Percentiles rank a stretch among this genome's conserved stretches.
These are phyloP conservation scores for Ogataea philodendri DNA, from an alignment of 805 yeast species.

Conservation along the genomic window DNA sequence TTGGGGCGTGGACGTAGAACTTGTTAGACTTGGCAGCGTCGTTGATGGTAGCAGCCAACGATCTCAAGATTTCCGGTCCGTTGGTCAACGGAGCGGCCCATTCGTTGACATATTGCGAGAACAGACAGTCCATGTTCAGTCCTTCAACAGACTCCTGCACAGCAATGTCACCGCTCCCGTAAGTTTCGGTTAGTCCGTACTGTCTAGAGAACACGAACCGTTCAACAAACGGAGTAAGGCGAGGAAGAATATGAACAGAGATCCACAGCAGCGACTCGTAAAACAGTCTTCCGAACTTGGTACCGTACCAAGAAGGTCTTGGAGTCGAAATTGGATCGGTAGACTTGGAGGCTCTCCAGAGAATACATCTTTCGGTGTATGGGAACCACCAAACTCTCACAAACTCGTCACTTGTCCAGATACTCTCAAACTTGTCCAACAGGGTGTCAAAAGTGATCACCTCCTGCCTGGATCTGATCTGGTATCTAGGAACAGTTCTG, in stretches of 20 bases:
- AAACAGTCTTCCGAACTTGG: conserved; percentile 69
- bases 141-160: conserved; percentile 83
- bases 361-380: conserved; percentile 75
- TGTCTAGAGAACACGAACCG: conserved; percentile 81
- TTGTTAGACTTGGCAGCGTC: conserved; percentile 58
- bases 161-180: conserved; percentile 55
- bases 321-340: conserved; percentile 61
- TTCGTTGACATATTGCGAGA: conserved; percentile 91
- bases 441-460: conserved; percentile 75
- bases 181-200: conserved; percentile 72
- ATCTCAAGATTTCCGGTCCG: conserved; percentile 68
- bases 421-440: conserved; percentile 65
- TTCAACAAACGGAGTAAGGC: conserved; percentile 82
- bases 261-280: conserved; percentile 80
- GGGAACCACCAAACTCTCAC: conserved; percentile 98
- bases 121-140: conserved; percentile 92
- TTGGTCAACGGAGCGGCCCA: conserved; percentile 90
- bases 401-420: conserved; percentile 90
- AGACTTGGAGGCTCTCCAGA: conserved; percentile 88
- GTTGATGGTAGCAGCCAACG: conserved; percentile 60
- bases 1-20: conserved; percentile 90
- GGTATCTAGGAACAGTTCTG: conserved; percentile 80
- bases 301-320: conserved; percentile 82
- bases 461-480: conserved; percentile 77
- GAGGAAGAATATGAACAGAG: conserved; percentile 69